A percentile compares a stretch with the other conserved stretches of the same genome.
phyloP scores from a whole-genome alignment of 495 filamentous ascomycete species.

The Xylaria grammica region DNA sequence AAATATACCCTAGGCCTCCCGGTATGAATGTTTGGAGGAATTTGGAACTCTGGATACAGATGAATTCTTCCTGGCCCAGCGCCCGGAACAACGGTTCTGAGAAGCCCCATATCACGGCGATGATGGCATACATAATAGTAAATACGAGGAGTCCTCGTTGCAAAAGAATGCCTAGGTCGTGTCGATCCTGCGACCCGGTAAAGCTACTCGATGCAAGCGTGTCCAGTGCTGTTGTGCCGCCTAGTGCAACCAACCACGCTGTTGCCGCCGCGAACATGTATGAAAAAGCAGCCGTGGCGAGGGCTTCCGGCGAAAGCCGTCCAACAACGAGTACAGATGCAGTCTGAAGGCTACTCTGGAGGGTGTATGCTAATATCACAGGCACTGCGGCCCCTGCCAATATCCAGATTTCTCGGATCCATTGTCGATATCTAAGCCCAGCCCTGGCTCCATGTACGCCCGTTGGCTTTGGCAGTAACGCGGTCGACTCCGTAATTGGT shows the following conservation, averaged over 20 bases:
- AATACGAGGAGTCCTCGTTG: constrained; percentile 82
- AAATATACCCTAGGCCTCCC: constrained; percentile 87
- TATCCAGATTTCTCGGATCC: constrained; percentile 68
- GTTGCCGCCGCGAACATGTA: constrained; percentile 94
- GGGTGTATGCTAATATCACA: constrained; percentile 85
- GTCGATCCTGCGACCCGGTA: constrained; percentile 80
- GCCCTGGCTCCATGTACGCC: neutral
- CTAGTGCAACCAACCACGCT: constrained; percentile 87
- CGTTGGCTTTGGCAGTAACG: constrained; percentile 52
- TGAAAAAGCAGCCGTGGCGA: constrained; percentile 85
- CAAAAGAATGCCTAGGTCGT: constrained; percentile 81
- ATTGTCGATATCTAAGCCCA: constrained; percentile 30
- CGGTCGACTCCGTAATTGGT: constrained; percentile 46
- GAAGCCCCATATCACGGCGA: constrained; percentile 76
- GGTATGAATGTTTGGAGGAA: constrained; percentile 83
- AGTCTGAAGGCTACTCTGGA: constrained; percentile 90
- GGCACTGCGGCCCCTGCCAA: constrained; percentile 74
- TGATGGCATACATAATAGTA: constrained; percentile 73
- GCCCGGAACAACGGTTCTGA: constrained; percentile 77
- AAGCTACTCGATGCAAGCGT: constrained; percentile 87
- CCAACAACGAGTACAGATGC: constrained; percentile 82
- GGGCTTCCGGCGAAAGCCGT: constrained; percentile 76
- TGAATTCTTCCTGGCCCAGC: constrained; percentile 79
- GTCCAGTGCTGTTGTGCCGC: constrained; percentile 91
- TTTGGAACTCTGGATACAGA: constrained; percentile 73